Base-by-base conservation (phyloP, 306 rosid genomes). In the Sindora glabra region DNA sequence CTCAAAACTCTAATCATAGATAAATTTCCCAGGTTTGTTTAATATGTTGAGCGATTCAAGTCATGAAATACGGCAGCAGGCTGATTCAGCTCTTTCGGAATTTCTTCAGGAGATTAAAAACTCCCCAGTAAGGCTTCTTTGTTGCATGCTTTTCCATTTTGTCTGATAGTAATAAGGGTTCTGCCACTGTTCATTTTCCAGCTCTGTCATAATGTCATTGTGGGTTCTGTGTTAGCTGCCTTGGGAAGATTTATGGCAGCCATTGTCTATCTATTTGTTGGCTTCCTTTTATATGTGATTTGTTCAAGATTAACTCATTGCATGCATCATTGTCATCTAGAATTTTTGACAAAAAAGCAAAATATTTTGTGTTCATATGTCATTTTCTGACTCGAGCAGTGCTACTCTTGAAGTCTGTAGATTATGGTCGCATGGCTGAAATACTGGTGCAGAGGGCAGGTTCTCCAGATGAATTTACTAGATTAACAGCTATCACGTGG, bases 351-450 rank as follows among this genome's bases (percentile, higher is more conserved):
- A 18, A 29, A 66, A 48, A 72, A 73, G 73, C 75, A 64, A 83
- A 47, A 41, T 66, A 48, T 76, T 66, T 73, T 83, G 91, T 87
- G 91, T 87, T 85, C 96, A 83, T 83, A 74, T 81, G 72, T 74
- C 80, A 81, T 83, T 88, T 80, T 80, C 97, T 94, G 96, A 94
- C 97, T 86, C 95, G 73, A 80, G 81, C 90, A 89, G 97, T 89
- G 90, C 92, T 94, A 82, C 95, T 94, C 83, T 94, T 94, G 95
- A 94, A 94, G 99, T 86, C 99, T 94, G 99, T 94, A 94, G 99
- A 94, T 94, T 94, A 86, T 84, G 97, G 99, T 64, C 94, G 99
- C 65, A 94, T 94, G 99, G 97, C 97, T 69, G 89, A 94, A 74
- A 94, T 94, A 68, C 80, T 94, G 85, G 95, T 94, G 52, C 84